Percentiles rank a stretch among this genome's conserved stretches.
These are phyloP conservation scores for Apiospora kogelbergensis DNA, from an alignment of 2,329 filamentous ascomycete species.

Conservation along the genomic window DNA sequence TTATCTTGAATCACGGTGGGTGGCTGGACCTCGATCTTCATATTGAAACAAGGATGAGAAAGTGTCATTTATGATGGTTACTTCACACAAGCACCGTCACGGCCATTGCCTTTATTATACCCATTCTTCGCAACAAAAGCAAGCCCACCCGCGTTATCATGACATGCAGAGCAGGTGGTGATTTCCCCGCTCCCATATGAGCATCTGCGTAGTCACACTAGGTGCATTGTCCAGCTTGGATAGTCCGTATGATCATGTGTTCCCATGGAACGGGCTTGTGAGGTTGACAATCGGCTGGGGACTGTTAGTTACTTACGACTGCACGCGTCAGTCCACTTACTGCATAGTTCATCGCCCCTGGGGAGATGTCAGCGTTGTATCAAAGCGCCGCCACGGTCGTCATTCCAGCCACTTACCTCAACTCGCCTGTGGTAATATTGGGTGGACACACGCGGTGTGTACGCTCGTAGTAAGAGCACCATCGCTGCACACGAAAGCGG, in stretches of 20 bases:
- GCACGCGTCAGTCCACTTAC: conserved; percentile 20
- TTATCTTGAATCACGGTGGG: background rate
- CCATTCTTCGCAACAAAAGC: background rate
- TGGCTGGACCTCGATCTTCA: background rate
- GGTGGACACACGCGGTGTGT: conserved; percentile 31
- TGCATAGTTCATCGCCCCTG: conserved; percentile 32
- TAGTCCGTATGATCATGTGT: conserved; percentile 31
- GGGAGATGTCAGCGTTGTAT: conserved; percentile 10
- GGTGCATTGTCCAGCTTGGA: conserved; percentile 26
- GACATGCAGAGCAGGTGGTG: background rate
- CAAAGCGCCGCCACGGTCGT: background rate
- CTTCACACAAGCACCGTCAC: background rate
- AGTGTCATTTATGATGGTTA: background rate
- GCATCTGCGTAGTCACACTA: background rate
- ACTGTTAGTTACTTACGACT: background rate
- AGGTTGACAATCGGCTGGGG: conserved; percentile 30
- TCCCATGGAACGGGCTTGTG: conserved; percentile 30
- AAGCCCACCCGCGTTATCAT: background rate
- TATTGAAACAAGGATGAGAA: background rate
- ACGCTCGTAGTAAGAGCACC: conserved; percentile 32
- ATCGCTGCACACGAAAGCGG: conserved; percentile 32
- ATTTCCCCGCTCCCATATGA: background rate
- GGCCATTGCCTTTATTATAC: background rate
- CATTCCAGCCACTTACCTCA: conserved; percentile 24
- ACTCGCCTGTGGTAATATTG: conserved; percentile 31